phyloP scores from a whole-genome alignment of 306 rosid genomes.

The Gleditsia sinensis region DNA sequence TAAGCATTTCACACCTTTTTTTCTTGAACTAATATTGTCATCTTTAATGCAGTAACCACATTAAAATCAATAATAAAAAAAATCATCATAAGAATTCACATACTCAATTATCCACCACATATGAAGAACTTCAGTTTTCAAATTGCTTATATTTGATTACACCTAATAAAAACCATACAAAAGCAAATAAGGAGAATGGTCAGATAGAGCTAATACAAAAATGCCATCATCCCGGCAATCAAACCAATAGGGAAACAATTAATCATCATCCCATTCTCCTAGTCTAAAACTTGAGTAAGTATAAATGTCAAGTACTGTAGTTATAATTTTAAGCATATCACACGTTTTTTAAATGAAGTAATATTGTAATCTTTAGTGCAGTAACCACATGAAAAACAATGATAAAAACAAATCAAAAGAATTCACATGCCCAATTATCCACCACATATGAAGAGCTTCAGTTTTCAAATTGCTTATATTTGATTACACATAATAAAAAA shows the following conservation, averaged over 20 bases:
- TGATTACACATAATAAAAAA: neutral
- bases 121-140: neutral
- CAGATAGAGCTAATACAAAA: slow-evolving; percentile 49
- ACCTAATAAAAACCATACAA: neutral
- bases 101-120: neutral
- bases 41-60: neutral
- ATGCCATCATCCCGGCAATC: slow-evolving; percentile 48
- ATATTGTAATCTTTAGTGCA: too few relatives aligned
- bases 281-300: neutral
- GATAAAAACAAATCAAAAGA: too few relatives aligned
- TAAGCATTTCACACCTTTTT: neutral
- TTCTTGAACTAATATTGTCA: too few relatives aligned
- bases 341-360: neutral
- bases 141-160: neutral
- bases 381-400: neutral
- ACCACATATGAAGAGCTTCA: neutral
- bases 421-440: too few relatives aligned
- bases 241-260: too few relatives aligned
- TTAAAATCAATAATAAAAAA: too few relatives aligned
- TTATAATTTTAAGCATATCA: neutral
- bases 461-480: neutral
- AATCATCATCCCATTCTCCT: slow-evolving; percentile 44
- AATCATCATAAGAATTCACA: too few relatives aligned
- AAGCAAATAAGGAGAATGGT: slow-evolving; percentile 33
- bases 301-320: too few relatives aligned